Percentiles rank a stretch among this genome's conserved stretches.
These are phyloP conservation scores for Dimocarpus longan DNA, from an alignment of 345 rosid species.

Conservation along the genomic window DNA sequence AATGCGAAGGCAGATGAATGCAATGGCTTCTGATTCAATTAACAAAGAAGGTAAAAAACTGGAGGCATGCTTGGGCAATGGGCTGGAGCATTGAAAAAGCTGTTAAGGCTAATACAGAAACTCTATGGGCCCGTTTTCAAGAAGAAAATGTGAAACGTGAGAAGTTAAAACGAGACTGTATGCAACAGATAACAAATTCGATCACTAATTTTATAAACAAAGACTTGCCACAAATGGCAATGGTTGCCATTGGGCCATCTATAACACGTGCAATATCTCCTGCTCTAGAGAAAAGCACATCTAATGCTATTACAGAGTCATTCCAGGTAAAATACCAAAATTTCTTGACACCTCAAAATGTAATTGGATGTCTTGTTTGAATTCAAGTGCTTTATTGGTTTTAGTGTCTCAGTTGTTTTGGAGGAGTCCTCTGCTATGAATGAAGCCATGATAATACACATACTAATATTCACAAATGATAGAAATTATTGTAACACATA, in stretches of 20 bases:
- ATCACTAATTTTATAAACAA: slow-evolving; percentile 51
- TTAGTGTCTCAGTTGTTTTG: not conserved
- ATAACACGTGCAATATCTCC: slow-evolving; percentile 57
- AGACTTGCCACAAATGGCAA: slow-evolving; percentile 67
- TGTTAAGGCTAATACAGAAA: slow-evolving; percentile 63
- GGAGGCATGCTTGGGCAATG: slow-evolving; percentile 58
- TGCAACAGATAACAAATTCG: slow-evolving; percentile 54
- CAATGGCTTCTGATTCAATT: slow-evolving; percentile 50
- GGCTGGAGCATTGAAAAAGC: slow-evolving; percentile 63
- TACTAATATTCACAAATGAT: not conserved
- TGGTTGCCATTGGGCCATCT: slow-evolving; percentile 49
- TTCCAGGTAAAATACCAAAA: slow-evolving; percentile 58
- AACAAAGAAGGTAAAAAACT: slow-evolving; percentile 65
- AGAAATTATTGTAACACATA: slow-evolving; percentile 22
- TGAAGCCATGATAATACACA: not conserved
- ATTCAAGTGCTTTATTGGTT: slow-evolving; percentile 2
- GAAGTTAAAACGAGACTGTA: slow-evolving; percentile 56
- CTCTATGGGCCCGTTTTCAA: slow-evolving; percentile 66
- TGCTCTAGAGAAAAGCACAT: slow-evolving; percentile 54
- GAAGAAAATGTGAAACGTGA: slow-evolving; percentile 65
- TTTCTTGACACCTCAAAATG: not conserved
- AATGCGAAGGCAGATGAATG: slow-evolving; percentile 68
- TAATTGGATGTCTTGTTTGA: slow-evolving; percentile 4
- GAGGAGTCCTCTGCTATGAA: not conserved
- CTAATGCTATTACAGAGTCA: slow-evolving; percentile 61